Evolutionary conservation across 2,329 filamentous ascomycete species (phyloP).

Genomic region (Pseudofabraea citricarpa): DNA sequence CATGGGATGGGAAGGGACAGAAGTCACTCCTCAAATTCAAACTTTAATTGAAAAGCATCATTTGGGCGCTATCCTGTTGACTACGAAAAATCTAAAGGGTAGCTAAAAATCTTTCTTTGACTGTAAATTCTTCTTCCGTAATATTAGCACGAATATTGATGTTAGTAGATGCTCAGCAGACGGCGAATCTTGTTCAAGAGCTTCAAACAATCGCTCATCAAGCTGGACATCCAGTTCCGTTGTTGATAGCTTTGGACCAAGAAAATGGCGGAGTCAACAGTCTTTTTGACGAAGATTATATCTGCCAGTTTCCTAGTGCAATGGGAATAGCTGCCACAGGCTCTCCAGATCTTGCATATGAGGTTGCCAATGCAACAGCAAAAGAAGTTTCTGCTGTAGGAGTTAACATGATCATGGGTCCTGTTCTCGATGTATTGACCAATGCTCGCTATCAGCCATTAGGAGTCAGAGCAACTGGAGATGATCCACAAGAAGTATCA

Average conservation of each 20-base stretch:
- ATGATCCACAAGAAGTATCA: constrained; percentile 92
- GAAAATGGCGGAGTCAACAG: constrained; percentile 98
- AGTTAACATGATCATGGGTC: constrained; percentile 92
- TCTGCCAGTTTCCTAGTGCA: constrained; percentile 92
- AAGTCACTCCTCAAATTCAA: constrained; percentile 77
- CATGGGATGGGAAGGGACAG: constrained; percentile 79
- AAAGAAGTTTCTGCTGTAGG: constrained; percentile 90
- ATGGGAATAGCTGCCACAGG: constrained; percentile 96
- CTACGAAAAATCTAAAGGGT: constrained; percentile 85
- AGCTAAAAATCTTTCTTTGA: constrained; percentile 14
- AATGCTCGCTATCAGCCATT: constrained; percentile 89
- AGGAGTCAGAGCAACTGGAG: constrained; percentile 82
- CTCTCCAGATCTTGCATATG: constrained; percentile 77
- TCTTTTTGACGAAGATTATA: constrained; percentile 90
- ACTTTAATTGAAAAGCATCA: constrained; percentile 79
- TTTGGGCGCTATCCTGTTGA: constrained; percentile 80
- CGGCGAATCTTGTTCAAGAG: constrained; percentile 81
- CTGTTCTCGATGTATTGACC: constrained; percentile 88
- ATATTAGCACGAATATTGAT: constrained; percentile 13
- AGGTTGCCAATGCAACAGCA: constrained; percentile 88
- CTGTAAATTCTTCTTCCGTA: constrained; percentile 4
- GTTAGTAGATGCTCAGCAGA: constrained; percentile 76
- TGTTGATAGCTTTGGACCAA: constrained; percentile 89
- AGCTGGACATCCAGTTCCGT: constrained; percentile 81
- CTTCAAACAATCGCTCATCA: constrained; percentile 88